Evolutionary conservation across 2,329 filamentous ascomycete genomes (phyloP), one percentile per base, ranked within the genome.

Genomic region (Venturia asperata): DNA sequence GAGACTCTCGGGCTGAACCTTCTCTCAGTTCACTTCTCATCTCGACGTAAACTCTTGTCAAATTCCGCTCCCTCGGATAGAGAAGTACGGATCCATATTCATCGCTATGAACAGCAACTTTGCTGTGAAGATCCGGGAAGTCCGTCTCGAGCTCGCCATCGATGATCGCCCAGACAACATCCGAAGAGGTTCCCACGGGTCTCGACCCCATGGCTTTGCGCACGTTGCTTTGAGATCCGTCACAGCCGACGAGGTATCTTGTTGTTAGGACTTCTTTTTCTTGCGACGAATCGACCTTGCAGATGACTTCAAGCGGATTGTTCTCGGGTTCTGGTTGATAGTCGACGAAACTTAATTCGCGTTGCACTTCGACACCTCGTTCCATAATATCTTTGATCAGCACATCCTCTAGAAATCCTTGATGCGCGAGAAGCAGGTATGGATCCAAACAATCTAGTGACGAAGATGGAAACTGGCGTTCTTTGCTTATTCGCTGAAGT

Each of bases 41-140:
- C 67, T 79, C 80, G 47, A 83, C 80, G 65, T 83, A 83, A 3
- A 83, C 79, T 58, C 88, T 83, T 0, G 87, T 90, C 82, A 90
- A 85, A 70, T 88, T 88, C 52, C 86, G 80, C 73, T 91, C 88
- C 47, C 88, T 83, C 5, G 88, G 88, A 64, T 90, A 87, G 73
- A 89, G 87, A n/a, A 91, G 79, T 58, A 90, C 85, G 0, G 87
- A 88, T 2, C 88, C 88, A 56, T 85, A 80, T 66, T 84, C 80
- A 67, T 89, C 84, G 2, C 85, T 87, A 68, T 87, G 87, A 9
- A 90, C 81, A 0, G 88, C 82, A 0, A 87, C 86, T 76, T 90
- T 90, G 73, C 85, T 88, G 87, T 87, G 90, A 61, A 90, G 83
- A 70, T 90, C 87, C 1, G 88, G 88, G 69, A 91, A 90, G 72